phyloP scores from a whole-genome alignment of 169 alveolate species.

The Plasmodium relictum region DNA sequence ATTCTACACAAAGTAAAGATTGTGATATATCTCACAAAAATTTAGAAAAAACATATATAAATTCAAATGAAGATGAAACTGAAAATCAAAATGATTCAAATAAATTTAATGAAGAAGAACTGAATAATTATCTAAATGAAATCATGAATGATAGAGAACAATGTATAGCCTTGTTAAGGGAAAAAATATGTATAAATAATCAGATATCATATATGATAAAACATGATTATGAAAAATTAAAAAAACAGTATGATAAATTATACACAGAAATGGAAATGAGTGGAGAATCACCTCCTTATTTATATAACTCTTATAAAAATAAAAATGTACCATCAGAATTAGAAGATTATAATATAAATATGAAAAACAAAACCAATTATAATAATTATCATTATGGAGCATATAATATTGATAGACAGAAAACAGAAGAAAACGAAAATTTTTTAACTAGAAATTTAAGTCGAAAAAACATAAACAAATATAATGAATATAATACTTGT shows the following conservation, averaged over 20 bases:
- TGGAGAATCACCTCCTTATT: slow-evolving; percentile 81
- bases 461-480: slow-evolving; percentile 15
- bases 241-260: slow-evolving; percentile 80
- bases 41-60: not conserved
- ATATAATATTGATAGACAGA: slow-evolving; percentile 11
- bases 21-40: too few species aligned
- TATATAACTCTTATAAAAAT: slow-evolving; percentile 11
- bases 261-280: slow-evolving; percentile 84
- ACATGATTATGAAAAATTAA: slow-evolving; percentile 83
- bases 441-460: slow-evolving; percentile 7
- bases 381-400: slow-evolving; percentile 20
- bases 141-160: slow-evolving; percentile 77
- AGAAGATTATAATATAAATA: slow-evolving; percentile 11
- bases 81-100: too few species aligned
- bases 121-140: slow-evolving; percentile 34
- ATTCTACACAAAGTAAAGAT: not conserved
- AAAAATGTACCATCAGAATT: slow-evolving; percentile 6
- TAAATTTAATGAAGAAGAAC: slow-evolving; percentile 22
- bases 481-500: slow-evolving; percentile 52
- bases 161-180: slow-evolving; percentile 80
- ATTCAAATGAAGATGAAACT: slow-evolving; percentile 8
- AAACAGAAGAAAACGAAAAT: slow-evolving; percentile 43
- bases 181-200: slow-evolving; percentile 83
- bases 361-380: not conserved
- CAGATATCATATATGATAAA: slow-evolving; percentile 84